Percentiles rank a stretch among this genome's conserved stretches.
phyloP scores from a whole-genome alignment of 345 rosid genomes.

The Populus deltoides region DNA sequence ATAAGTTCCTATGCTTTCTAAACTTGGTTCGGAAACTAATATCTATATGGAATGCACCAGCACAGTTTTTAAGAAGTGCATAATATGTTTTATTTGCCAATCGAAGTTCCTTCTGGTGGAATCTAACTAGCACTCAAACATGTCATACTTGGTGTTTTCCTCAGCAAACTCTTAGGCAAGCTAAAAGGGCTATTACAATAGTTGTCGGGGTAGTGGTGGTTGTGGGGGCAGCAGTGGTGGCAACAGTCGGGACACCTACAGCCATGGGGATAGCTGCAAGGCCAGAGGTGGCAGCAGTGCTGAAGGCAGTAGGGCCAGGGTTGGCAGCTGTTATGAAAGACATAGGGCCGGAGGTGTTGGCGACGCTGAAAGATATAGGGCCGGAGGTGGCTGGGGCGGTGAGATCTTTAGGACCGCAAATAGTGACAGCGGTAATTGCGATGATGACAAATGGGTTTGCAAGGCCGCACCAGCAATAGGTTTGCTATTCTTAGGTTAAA shows the following conservation, averaged over 20 bases:
- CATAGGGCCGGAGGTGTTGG: neutral
- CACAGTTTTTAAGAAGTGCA: neutral
- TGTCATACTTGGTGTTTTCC: conserved; percentile 11
- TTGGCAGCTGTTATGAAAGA: neutral
- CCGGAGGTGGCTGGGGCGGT: neutral
- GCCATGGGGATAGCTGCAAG: neutral
- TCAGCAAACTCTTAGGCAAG: conserved; percentile 66
- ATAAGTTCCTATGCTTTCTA: neutral
- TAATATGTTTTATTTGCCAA: neutral
- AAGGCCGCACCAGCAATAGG: neutral
- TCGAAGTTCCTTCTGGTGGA: neutral
- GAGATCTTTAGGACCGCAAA: neutral
- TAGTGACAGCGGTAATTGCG: neutral
- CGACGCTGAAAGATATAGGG: neutral
- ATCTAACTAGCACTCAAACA: neutral
- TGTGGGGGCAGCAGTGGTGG: conserved; percentile 25
- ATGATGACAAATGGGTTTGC: neutral
- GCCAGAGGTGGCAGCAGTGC: neutral
- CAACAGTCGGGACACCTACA: conserved; percentile 13
- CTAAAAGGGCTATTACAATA: conserved; percentile 54
- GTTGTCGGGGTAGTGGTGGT: neutral
- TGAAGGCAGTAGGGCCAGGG: neutral
- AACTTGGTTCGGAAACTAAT: neutral
- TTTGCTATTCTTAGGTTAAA: neutral
- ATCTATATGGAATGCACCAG: neutral